phyloP scores from a whole-genome alignment of 2,329 filamentous ascomycete genomes.

The Alternaria sp. region DNA sequence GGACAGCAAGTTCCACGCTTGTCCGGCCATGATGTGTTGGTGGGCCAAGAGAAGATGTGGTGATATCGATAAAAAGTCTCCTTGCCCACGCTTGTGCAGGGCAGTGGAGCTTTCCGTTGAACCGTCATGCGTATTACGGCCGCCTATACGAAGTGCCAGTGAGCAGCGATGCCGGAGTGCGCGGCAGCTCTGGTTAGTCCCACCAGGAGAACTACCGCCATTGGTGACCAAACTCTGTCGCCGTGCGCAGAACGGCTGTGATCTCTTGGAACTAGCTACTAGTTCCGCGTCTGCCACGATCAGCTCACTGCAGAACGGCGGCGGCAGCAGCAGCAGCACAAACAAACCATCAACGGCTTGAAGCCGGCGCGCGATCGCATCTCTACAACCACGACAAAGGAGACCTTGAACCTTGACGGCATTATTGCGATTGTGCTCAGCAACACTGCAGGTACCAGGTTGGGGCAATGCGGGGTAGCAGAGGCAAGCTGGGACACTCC shows the following conservation, averaged over 20 bases:
- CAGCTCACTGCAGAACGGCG: slow-evolving; percentile 25
- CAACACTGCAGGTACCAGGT: neutral
- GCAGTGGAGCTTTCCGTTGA: neutral
- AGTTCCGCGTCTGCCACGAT: slow-evolving; percentile 17
- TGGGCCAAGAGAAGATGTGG: neutral
- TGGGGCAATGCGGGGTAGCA: slow-evolving; percentile 13
- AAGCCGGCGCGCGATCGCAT: neutral
- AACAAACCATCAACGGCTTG: slow-evolving; percentile 24
- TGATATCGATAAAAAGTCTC: neutral
- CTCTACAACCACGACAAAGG: neutral
- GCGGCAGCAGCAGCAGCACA: slow-evolving; percentile 38
- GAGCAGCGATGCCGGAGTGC: slow-evolving; percentile 1
- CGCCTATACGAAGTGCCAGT: slow-evolving; percentile 3
- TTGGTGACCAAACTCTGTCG: neutral
- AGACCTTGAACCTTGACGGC: neutral
- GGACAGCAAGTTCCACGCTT: neutral
- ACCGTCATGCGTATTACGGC: neutral
- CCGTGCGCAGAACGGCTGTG: neutral
- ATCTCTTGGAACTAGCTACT: neutral
- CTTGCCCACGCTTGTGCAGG: neutral
- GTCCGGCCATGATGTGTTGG: neutral
- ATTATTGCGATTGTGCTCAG: neutral
- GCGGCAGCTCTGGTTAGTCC: slow-evolving; percentile 8
- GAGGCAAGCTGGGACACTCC: slow-evolving; percentile 21
- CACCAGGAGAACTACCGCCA: neutral